Evolutionary conservation across 768 basidiomycete genomes (phyloP).

Genomic region (Lentinula guzmanii): DNA sequence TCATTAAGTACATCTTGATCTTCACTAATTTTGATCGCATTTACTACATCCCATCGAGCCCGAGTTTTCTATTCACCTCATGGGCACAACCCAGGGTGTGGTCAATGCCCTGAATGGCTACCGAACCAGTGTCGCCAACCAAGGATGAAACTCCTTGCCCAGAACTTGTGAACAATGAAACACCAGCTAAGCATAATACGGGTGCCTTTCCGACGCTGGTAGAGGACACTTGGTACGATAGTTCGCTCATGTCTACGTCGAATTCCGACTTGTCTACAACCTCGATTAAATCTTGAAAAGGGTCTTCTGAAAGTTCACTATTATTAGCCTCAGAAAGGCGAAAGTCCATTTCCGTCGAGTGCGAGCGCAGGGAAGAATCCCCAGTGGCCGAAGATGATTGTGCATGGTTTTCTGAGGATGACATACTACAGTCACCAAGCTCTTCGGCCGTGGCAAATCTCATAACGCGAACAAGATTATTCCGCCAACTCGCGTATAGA

Average conservation of each 20-base stretch:
- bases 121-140: background rate
- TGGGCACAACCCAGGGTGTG: constrained; percentile 38
- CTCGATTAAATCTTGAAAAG: background rate
- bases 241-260: constrained; percentile 12
- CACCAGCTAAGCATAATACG: constrained; percentile 35
- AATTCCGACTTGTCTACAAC: constrained; percentile 22
- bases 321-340: background rate
- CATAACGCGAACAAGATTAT: constrained; percentile 40
- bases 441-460: constrained; percentile 24
- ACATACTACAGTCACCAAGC: constrained; percentile 10
- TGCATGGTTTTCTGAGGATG: constrained; percentile 7
- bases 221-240: background rate
- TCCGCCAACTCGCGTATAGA: constrained; percentile 37
- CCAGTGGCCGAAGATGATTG: background rate
- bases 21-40: too few species aligned
- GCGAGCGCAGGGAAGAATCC: background rate
- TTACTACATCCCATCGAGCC: background rate
- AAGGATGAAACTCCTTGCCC: background rate
- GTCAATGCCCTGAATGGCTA: constrained; percentile 1
- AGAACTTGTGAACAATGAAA: constrained; percentile 7
- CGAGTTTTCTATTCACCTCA: background rate
- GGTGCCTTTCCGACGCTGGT: constrained; percentile 18
- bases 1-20: too few species aligned
- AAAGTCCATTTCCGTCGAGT: constrained; percentile 21
- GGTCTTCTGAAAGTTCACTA: background rate